Conservation (phyloP, 441 rosid genomes). For the Melastoma candidum region DNA sequence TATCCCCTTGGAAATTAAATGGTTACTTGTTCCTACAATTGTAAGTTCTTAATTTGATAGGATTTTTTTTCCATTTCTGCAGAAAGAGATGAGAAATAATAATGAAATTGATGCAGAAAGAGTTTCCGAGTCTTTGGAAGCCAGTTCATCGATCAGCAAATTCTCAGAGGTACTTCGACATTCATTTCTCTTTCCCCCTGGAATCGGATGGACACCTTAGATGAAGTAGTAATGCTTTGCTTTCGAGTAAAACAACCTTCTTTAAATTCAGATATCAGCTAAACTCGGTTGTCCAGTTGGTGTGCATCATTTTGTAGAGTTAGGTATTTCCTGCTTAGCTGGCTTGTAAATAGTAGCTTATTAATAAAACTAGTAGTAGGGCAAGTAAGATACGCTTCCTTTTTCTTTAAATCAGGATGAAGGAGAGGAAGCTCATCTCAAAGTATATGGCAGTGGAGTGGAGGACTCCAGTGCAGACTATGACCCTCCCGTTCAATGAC, state of each 20-base stretch:
- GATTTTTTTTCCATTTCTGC: conserved; percentile 10
- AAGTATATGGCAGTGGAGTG: conserved; percentile 14
- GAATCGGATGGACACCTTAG: too few species aligned
- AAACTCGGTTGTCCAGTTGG: too few species aligned
- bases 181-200: too few species aligned
- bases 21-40: not conserved
- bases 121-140: conserved; percentile 13
- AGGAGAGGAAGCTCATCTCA: conserved; percentile 24
- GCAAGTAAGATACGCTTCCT: not conserved
- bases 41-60: not conserved
- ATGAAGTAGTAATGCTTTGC: too few species aligned
- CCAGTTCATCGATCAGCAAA: not conserved
- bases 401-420: conserved; percentile 20
- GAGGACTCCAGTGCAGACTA: conserved; percentile 5
- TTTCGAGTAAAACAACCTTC: too few species aligned
- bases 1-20: conserved; percentile 7
- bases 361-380: too few species aligned
- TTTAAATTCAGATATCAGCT: too few species aligned
- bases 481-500: not conserved
- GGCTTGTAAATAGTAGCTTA: too few species aligned
- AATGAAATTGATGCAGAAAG: conserved; percentile 31
- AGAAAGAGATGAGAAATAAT: conserved; percentile 35
- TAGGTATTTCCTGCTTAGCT: too few species aligned
- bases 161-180: not conserved
- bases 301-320: too few species aligned